phyloP scores from a whole-genome alignment of 2,329 filamentous ascomycete species.

The Sporothrix protearum region DNA sequence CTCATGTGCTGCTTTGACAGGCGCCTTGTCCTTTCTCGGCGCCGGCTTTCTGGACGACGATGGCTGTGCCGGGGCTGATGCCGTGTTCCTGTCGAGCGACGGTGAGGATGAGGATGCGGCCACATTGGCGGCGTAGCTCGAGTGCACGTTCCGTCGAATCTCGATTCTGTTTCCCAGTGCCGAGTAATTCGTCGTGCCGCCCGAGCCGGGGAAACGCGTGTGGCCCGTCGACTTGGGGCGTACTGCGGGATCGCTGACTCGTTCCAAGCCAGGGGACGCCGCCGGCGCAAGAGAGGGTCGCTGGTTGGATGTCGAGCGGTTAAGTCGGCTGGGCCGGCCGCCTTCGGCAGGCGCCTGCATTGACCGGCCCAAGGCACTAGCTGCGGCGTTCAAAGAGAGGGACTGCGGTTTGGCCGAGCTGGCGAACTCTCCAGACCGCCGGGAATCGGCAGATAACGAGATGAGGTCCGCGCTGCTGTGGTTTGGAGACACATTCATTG shows the following conservation, averaged over 20 bases:
- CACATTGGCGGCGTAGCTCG: conserved; percentile 19
- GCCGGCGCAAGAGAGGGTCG: neutral
- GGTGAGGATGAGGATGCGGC: conserved; percentile 7
- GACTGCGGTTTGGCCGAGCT: conserved; percentile 35
- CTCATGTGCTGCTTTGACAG: neutral
- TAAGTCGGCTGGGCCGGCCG: neutral
- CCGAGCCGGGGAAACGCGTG: neutral
- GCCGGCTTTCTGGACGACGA: neutral
- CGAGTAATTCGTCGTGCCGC: neutral
- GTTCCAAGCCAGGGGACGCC: conserved; percentile 2
- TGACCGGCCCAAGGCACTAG: conserved; percentile 45
- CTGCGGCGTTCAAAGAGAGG: conserved; percentile 54
- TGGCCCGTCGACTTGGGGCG: conserved; percentile 21
- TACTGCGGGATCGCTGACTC: neutral
- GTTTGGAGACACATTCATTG: conserved; percentile 33
- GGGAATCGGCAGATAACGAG: conserved; percentile 32
- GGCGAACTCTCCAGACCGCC: conserved; percentile 43
- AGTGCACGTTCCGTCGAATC: conserved; percentile 25
- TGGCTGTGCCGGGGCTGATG: neutral
- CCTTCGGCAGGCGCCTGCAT: conserved; percentile 22
- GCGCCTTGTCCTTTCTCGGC: conserved; percentile 18
- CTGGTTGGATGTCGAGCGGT: conserved; percentile 23
- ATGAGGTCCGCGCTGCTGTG: conserved; percentile 29
- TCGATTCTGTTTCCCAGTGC: conserved; percentile 21
- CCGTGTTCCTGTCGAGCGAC: conserved; percentile 1